phyloP scores from a whole-genome alignment of 2,329 filamentous ascomycete genomes.

The Arthrobotrys iridis region DNA sequence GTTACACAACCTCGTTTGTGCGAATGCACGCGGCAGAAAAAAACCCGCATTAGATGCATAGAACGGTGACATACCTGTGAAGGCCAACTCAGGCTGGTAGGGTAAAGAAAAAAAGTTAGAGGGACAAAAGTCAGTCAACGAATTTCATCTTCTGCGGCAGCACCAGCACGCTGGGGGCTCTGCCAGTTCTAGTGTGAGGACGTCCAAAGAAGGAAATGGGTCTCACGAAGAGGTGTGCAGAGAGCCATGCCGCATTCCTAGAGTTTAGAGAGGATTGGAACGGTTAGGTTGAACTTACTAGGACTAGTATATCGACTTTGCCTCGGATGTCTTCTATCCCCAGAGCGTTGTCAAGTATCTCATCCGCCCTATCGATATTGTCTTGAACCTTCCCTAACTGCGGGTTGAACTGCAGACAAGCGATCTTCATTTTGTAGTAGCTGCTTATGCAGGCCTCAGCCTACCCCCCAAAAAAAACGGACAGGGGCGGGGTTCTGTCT shows the following conservation, averaged over 20 bases:
- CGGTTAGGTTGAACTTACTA: conserved; percentile 75
- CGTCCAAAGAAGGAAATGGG: conserved; percentile 22
- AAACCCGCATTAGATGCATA: conserved; percentile 13
- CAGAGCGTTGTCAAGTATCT: conserved; percentile 68
- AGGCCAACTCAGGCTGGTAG: conserved; percentile 46
- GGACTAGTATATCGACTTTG: conserved; percentile 77
- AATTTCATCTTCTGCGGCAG: conserved; percentile 25
- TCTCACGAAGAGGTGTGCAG: conserved; percentile 3
- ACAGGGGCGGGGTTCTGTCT: conserved; percentile 11
- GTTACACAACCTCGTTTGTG: conserved; percentile 43
- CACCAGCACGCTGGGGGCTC: not conserved
- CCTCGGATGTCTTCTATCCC: conserved; percentile 68
- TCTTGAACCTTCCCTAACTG: conserved; percentile 75
- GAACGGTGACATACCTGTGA: conserved; percentile 46
- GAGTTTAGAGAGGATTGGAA: conserved; percentile 1
- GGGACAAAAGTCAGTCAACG: conserved; percentile 4
- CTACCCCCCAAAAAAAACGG: conserved; percentile 8
- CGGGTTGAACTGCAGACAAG: conserved; percentile 76
- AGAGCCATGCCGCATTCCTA: conserved; percentile 39
- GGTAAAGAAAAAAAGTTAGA: conserved; percentile 41
- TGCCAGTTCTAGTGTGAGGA: conserved; percentile 6
- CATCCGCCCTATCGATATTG: conserved; percentile 75
- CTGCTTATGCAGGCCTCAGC: conserved; percentile 40
- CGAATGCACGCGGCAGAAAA: conserved; percentile 23
- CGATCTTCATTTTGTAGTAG: conserved; percentile 46